A percentile compares a stretch with the other conserved stretches of the same genome.
These are phyloP conservation scores for Castanea sativa DNA, from an alignment of 306 rosid genomes.

Conservation along the genomic window DNA sequence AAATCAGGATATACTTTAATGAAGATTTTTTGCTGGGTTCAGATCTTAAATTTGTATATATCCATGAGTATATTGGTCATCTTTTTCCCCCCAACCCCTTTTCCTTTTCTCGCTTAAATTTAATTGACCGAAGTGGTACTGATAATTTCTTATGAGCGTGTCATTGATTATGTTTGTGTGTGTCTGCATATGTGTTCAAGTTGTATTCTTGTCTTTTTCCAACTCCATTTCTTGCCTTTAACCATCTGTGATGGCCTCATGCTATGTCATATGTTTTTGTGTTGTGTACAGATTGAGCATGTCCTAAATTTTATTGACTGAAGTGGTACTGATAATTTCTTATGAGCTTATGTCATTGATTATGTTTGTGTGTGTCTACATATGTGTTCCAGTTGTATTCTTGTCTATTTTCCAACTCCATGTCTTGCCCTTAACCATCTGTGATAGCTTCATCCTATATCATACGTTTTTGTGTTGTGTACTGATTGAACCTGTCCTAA, in stretches of 20 bases:
- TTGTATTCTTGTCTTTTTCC: not conserved
- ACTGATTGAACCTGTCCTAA: constrained; percentile 35
- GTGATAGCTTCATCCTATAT: constrained; percentile 19
- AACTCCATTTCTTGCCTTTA: constrained; percentile 26
- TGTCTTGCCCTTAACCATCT: constrained; percentile 26
- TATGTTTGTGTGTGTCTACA: constrained; percentile 1
- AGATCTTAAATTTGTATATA: constrained; percentile 12
- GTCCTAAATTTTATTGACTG: not conserved
- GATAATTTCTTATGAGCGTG: constrained; percentile 19
- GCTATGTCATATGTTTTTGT: constrained; percentile 24
- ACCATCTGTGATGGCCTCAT: constrained; percentile 20
- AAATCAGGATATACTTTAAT: constrained; percentile 1
- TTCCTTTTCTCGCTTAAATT: not conserved
- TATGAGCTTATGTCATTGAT: constrained; percentile 8
- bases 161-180: not conserved
- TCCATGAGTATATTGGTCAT: not conserved
- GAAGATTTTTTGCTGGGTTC: constrained; percentile 4
- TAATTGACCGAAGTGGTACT: constrained; percentile 1
- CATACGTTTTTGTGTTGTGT: constrained; percentile 29
- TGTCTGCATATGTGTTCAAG: not conserved
- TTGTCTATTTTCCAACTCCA: constrained; percentile 11
- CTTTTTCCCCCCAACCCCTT: not conserved
- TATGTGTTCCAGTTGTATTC: not conserved
- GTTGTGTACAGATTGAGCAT: constrained; percentile 40
- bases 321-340: constrained; percentile 17